Conservation (phyloP, 192 early-diverging fungal species). For the Coemansia sp. region DNA sequence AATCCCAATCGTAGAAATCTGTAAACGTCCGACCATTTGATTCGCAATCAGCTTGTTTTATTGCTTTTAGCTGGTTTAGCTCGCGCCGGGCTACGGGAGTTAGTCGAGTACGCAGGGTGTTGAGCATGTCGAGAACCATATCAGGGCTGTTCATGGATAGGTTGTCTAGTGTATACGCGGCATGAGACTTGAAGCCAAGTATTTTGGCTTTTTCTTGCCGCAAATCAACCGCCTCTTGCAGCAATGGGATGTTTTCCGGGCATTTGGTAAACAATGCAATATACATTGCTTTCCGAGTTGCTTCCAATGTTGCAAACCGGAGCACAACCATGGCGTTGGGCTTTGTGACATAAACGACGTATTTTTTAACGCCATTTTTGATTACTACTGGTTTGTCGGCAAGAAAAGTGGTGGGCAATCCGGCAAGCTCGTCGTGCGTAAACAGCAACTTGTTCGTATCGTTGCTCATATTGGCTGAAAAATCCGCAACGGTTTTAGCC, state of each 20-base stretch:
- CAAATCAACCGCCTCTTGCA: conserved; percentile 55
- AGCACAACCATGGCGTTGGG: conserved; percentile 29
- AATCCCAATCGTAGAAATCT: conserved; percentile 64
- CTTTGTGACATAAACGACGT: neutral
- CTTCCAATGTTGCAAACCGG: conserved; percentile 38
- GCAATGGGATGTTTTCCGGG: conserved; percentile 53
- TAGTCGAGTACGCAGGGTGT: conserved; percentile 55
- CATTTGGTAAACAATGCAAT: conserved; percentile 26
- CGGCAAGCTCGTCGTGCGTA: conserved; percentile 58
- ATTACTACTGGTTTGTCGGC: conserved; percentile 18
- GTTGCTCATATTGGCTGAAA: conserved; percentile 60
- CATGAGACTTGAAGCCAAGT: conserved; percentile 66
- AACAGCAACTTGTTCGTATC: conserved; percentile 50
- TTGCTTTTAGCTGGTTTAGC: conserved; percentile 53
- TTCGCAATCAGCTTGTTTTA: conserved; percentile 56
- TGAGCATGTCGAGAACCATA: conserved; percentile 60
- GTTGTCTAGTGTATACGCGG: conserved; percentile 61
- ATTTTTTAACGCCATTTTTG: neutral
- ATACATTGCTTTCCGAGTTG: conserved; percentile 46
- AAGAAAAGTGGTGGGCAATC: conserved; percentile 65
- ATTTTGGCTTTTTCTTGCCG: conserved; percentile 54
- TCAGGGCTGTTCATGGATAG: conserved; percentile 72
- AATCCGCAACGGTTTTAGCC: conserved; percentile 60
- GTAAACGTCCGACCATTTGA: conserved; percentile 45
- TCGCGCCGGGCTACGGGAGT: conserved; percentile 56